Percentiles rank a stretch among this genome's conserved stretches.
phyloP scores from a whole-genome alignment of 1,284 basidiomycete genomes.

The Cutaneotrichosporon mucoides region DNA sequence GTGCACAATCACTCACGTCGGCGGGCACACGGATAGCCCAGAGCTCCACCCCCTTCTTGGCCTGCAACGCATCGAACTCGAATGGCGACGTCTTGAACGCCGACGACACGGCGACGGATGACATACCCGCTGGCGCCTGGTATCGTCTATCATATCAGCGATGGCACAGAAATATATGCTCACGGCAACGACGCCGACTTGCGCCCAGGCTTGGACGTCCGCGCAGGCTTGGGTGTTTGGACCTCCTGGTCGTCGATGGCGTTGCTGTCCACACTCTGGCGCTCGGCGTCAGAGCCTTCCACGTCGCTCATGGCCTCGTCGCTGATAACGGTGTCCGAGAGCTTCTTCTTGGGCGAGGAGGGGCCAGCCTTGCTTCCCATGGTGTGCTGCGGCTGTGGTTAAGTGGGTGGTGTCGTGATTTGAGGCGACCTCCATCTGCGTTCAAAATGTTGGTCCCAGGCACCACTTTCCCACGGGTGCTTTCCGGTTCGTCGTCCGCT shows the following conservation, averaged over 20 bases:
- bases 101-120: conserved; percentile 22
- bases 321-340: not conserved
- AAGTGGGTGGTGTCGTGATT: not conserved
- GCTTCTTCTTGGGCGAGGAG: conserved; percentile 4
- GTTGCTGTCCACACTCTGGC: conserved; percentile 6
- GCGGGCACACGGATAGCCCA: conserved; percentile 47
- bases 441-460: conserved; percentile 3
- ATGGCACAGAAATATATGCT: not conserved
- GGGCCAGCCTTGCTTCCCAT: conserved; percentile 7
- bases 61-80: conserved; percentile 36
- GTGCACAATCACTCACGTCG: conserved; percentile 27
- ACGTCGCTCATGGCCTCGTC: not conserved
- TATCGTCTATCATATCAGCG: conserved; percentile 13
- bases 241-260: not conserved
- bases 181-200: no score
- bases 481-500: no score
- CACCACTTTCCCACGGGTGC: conserved; percentile 3
- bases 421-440: not conserved
- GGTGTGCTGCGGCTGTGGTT: not conserved
- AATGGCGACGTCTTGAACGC: conserved; percentile 34
- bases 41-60: conserved; percentile 36
- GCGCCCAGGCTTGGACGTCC: not conserved
- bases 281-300: not conserved
- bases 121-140: conserved; percentile 41
- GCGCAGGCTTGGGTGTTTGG: not conserved